Conservation (phyloP, 2,329 filamentous ascomycete species). For the Alternaria metachromatica region DNA sequence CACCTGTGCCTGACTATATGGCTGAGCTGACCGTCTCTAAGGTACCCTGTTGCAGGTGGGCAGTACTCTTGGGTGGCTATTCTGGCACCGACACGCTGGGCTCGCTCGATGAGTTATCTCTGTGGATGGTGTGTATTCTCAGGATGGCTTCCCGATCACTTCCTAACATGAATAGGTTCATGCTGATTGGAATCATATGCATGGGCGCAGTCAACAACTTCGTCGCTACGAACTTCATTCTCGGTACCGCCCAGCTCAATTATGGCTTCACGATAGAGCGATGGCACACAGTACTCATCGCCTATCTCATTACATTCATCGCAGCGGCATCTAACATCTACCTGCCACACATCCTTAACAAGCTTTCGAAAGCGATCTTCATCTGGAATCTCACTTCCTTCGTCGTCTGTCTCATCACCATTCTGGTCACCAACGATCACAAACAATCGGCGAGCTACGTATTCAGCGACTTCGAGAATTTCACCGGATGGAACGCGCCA, state of each 20-base stretch:
- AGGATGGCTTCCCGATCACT: constrained; percentile 3
- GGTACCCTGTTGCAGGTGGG: constrained; percentile 62
- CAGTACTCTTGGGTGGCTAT: constrained; percentile 67
- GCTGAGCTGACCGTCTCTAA: constrained; percentile 9
- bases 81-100: constrained; percentile 55
- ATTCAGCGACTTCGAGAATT: constrained; percentile 62
- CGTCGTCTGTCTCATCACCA: constrained; percentile 58
- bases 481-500: constrained; percentile 58
- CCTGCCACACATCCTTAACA: constrained; percentile 59
- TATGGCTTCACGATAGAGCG: constrained; percentile 60
- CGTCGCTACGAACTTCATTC: constrained; percentile 62
- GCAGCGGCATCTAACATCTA: constrained; percentile 59
- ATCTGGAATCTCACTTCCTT: constrained; percentile 63
- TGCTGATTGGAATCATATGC: constrained; percentile 52
- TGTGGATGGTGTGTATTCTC: constrained; percentile 50
- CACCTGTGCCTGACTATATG: not conserved
- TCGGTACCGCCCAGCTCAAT: constrained; percentile 62
- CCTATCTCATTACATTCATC: constrained; percentile 57
- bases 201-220: constrained; percentile 64
- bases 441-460: constrained; percentile 63
- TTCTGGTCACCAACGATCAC: constrained; percentile 61
- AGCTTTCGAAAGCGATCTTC: constrained; percentile 58
- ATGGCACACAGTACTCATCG: constrained; percentile 63
- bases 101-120: constrained; percentile 47
- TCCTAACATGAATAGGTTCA: constrained; percentile 18